Evolutionary conservation across 2,329 filamentous ascomycete genomes (phyloP).

Genomic region (Colletotrichum kahawae): DNA sequence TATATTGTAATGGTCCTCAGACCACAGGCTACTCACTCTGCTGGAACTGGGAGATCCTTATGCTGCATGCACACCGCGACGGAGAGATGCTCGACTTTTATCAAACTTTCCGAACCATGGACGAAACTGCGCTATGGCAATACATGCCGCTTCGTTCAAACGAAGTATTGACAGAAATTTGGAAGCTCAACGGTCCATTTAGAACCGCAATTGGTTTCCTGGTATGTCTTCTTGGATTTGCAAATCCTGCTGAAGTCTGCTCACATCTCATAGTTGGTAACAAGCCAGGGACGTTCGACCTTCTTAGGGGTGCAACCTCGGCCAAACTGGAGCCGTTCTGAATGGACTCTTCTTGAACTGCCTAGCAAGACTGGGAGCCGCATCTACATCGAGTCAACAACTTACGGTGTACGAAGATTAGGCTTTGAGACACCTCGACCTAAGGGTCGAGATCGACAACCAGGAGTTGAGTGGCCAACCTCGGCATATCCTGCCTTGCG

Average conservation of each 20-base stretch:
- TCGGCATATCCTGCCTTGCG: not conserved
- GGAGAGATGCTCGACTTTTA: not conserved
- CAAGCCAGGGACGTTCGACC: not conserved
- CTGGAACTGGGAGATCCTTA: not conserved
- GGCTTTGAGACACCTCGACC: not conserved
- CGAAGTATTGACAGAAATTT: not conserved
- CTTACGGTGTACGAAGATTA: not conserved
- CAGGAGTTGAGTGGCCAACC: not conserved
- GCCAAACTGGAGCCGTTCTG: not conserved
- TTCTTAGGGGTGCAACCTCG: not conserved
- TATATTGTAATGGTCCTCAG: not conserved
- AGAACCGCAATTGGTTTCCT: not conserved
- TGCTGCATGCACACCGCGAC: not conserved
- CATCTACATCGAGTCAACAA: not conserved
- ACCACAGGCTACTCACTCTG: not conserved
- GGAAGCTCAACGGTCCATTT: not conserved
- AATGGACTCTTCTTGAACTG: not conserved
- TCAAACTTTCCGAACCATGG: not conserved
- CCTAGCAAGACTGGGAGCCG: not conserved
- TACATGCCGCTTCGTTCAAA: not conserved
- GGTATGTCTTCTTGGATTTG: not conserved
- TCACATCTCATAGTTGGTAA: not conserved
- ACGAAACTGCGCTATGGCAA: not conserved
- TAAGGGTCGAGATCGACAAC: not conserved
- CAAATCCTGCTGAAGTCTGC: not conserved